Conservation (phyloP, 2,329 filamentous ascomycete species). For the Septoria petroselini region DNA sequence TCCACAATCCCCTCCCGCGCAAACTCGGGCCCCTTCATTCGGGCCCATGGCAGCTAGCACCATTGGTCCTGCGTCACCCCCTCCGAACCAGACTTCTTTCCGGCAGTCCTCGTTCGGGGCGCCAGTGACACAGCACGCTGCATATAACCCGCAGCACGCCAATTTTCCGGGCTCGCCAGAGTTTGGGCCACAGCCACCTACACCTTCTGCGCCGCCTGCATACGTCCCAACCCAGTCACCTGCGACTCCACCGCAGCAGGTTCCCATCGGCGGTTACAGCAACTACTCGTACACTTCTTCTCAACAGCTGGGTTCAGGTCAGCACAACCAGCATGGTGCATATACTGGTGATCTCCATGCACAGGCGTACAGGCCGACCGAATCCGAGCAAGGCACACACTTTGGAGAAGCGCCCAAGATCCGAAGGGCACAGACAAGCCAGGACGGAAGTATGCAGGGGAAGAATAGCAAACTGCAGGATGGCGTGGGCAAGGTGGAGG, state of each 20-base stretch:
- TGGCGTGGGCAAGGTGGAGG: constrained; percentile 18
- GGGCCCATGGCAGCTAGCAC: constrained; percentile 28
- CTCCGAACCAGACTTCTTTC: constrained; percentile 37
- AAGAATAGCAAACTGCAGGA: constrained; percentile 15
- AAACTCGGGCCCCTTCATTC: constrained; percentile 26
- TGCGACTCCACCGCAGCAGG: constrained; percentile 33
- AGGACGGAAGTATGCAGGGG: constrained; percentile 12
- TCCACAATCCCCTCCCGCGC: constrained; percentile 20
- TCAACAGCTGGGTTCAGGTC: constrained; percentile 28
- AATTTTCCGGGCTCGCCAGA: constrained; percentile 30
- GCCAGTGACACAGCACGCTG: constrained; percentile 38
- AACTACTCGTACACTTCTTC: constrained; percentile 50
- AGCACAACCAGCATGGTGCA: constrained; percentile 32
- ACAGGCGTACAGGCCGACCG: constrained; percentile 67
- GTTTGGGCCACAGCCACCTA: constrained; percentile 31
- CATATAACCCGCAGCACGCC: constrained; percentile 33
- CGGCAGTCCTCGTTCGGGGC: constrained; percentile 29
- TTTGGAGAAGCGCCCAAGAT: constrained; percentile 1
- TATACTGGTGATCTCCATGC: constrained; percentile 59
- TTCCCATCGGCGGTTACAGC: constrained; percentile 49
- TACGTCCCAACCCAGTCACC: constrained; percentile 42
- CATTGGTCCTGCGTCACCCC: constrained; percentile 26
- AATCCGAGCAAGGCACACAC: constrained; percentile 55
- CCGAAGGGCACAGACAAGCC: constrained; percentile 12
- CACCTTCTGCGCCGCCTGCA: constrained; percentile 35